Evolutionary conservation across 2,329 filamentous ascomycete species (phyloP), one percentile per base, ranked within the genome.

Genomic region (Fusarium foetens): DNA sequence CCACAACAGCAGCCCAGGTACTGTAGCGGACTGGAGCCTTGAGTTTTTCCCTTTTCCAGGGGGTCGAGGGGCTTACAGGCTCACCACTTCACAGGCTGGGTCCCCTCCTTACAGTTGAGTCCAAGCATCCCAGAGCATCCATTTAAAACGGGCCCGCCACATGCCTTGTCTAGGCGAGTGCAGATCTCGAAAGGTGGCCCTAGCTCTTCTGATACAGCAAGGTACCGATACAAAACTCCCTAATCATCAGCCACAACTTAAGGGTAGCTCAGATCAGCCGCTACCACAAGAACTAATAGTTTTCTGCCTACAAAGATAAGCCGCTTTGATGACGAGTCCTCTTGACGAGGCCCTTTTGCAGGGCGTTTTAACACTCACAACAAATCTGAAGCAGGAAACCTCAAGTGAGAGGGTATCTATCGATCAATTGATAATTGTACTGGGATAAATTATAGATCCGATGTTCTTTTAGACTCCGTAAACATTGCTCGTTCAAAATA

Each of bases 181-280:
- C 70, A 75, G 75, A 72, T 77, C 73, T 53, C 52, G 60, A 46
- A 66, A 71, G 60, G 63, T 76, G 75, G 75, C 62, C 71, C 73
- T 63, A 75, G 75, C 75, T 72, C 59, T 71, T 45, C 48, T 70
- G 38, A 42, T 58, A 42, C 58, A 63, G 55, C 67, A 61, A 58
- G 67, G 49, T 64, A 60, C 59, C 21, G 29, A 42, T 61, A 59
- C 27, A 61, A 63, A 54, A 49, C 42, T 54, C 61, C 51, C 60
- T 68, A 35, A 25, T 46, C 12, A 38, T 48, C 45, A 59, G 59
- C 60, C 46, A 59, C 61, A 62, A 31, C 38, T 27, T 23, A 27
- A 70, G 25, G 59, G 58, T 54, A 51, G 25, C 19, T 36, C 31
- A 23, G 31, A 45, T 31, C 42, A 59, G 46, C 57, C 65, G 64